These are phyloP conservation scores for Zymoseptoria brevis DNA, from an alignment of 2,329 filamentous ascomycete species.

Conservation along the genomic window DNA sequence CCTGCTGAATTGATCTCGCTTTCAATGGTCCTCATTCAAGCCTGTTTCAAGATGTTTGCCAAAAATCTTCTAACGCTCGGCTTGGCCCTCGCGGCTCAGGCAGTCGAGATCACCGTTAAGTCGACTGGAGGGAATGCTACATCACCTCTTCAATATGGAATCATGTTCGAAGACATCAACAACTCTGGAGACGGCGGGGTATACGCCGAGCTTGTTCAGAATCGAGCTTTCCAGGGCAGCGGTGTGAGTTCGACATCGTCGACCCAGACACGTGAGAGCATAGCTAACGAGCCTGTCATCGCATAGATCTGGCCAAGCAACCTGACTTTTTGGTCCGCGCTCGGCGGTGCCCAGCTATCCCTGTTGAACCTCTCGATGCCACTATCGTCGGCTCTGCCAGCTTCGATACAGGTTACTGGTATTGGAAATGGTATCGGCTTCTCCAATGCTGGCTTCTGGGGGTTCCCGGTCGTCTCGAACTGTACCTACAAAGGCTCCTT, in stretches of 20 bases:
- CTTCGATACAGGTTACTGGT: conserved; percentile 39
- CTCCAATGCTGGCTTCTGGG: conserved; percentile 37
- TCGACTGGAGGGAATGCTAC: conserved; percentile 15
- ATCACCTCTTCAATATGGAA: conserved; percentile 8
- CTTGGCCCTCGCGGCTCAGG: neutral
- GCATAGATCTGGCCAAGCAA: conserved; percentile 25
- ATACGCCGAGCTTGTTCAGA: conserved; percentile 63
- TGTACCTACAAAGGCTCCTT: conserved; percentile 30
- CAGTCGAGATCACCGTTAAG: conserved; percentile 9
- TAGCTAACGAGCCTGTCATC: conserved; percentile 33
- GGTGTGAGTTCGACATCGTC: conserved; percentile 24
- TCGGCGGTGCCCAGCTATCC: conserved; percentile 43
- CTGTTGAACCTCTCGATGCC: conserved; percentile 42
- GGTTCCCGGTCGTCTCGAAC: conserved; percentile 32
- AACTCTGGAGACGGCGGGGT: conserved; percentile 65
- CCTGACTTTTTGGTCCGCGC: conserved; percentile 43
- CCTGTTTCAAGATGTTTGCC: neutral
- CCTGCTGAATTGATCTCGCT: neutral
- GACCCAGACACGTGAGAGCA: too few relatives aligned
- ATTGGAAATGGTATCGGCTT: conserved; percentile 30
- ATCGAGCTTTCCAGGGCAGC: conserved; percentile 58
- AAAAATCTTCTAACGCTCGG: neutral
- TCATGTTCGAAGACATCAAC: conserved; percentile 25
- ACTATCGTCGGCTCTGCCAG: conserved; percentile 46
- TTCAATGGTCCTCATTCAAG: neutral